Conservation (phyloP, 306 rosid genomes). For the Cicer arietinum region DNA sequence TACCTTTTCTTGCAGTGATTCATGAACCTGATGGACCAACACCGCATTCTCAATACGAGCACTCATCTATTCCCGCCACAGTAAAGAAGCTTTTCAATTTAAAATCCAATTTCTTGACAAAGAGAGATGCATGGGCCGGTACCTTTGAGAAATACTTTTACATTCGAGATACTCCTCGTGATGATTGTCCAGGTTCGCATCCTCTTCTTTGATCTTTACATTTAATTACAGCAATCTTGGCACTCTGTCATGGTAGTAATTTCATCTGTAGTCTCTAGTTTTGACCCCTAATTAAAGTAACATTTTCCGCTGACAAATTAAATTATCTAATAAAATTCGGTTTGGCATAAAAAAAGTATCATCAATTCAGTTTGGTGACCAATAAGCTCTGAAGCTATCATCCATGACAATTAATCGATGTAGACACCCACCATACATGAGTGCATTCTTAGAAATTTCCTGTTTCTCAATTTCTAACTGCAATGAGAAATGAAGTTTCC, state of each 20-base stretch:
- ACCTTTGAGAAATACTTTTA: constrained; percentile 77
- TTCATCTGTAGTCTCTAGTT: constrained; percentile 17
- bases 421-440: constrained; percentile 24
- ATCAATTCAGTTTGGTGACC: background rate
- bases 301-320: background rate
- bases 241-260: background rate
- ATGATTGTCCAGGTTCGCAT: constrained; percentile 92
- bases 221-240: background rate
- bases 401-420: constrained; percentile 5
- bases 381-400: constrained; percentile 1
- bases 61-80: constrained; percentile 89
- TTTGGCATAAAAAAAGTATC: background rate
- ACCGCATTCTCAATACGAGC: constrained; percentile 78
- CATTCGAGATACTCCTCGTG: constrained; percentile 77
- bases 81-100: constrained; percentile 94
- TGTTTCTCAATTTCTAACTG: constrained; percentile 16
- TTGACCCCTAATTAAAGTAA: background rate
- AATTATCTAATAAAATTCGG: background rate
- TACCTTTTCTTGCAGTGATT: constrained; percentile 63
- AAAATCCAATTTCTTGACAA: constrained; percentile 90
- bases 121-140: constrained; percentile 99
- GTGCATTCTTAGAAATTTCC: constrained; percentile 48
- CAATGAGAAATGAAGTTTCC: constrained; percentile 42
- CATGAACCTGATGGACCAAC: constrained; percentile 87
- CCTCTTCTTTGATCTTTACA: constrained; percentile 4